phyloP scores from a whole-genome alignment of 257 asterid species.

The Jacaranda mimosifolia region DNA sequence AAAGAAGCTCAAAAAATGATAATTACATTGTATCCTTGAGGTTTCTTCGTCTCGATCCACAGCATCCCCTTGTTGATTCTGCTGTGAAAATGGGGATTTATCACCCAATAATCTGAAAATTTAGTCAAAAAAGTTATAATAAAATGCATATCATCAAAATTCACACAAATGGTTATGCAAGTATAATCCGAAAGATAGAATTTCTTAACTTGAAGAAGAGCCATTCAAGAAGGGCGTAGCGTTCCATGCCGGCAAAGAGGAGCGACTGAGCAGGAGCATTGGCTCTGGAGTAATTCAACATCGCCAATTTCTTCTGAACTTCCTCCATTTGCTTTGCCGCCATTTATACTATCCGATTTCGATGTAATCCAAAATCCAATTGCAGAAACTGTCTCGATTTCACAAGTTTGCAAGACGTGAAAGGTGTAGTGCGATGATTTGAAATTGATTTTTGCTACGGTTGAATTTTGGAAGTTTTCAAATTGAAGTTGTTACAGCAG shows the following conservation, averaged over 20 bases:
- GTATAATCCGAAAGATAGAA: neutral
- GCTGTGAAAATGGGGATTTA: slow-evolving; percentile 96
- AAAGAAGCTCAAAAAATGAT: neutral
- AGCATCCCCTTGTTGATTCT: slow-evolving; percentile 91
- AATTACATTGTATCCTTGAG: slow-evolving; percentile 89
- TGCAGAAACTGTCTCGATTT: slow-evolving; percentile 14
- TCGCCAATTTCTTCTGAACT: slow-evolving; percentile 78
- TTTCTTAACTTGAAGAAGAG: slow-evolving; percentile 83
- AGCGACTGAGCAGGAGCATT: slow-evolving; percentile 96
- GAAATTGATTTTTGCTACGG: slow-evolving; percentile 14
- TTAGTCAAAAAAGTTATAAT: neutral
- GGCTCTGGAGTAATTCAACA: slow-evolving; percentile 80
- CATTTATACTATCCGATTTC: slow-evolving; percentile 45
- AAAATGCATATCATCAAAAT: neutral
- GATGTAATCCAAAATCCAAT: slow-evolving; percentile 21
- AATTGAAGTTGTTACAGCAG: slow-evolving; percentile 5
- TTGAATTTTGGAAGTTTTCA: slow-evolving; percentile 22
- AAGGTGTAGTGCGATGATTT: slow-evolving; percentile 8
- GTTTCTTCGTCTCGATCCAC: slow-evolving; percentile 96
- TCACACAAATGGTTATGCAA: neutral
- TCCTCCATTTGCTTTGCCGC: slow-evolving; percentile 94
- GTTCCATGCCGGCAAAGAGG: slow-evolving; percentile 99
- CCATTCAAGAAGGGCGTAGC: slow-evolving; percentile 98
- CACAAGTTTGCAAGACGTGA: slow-evolving; percentile 8
- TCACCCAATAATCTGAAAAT: slow-evolving; percentile 84